phyloP scores from a whole-genome alignment of 495 filamentous ascomycete genomes.

The Stereocaulon alpinum region DNA sequence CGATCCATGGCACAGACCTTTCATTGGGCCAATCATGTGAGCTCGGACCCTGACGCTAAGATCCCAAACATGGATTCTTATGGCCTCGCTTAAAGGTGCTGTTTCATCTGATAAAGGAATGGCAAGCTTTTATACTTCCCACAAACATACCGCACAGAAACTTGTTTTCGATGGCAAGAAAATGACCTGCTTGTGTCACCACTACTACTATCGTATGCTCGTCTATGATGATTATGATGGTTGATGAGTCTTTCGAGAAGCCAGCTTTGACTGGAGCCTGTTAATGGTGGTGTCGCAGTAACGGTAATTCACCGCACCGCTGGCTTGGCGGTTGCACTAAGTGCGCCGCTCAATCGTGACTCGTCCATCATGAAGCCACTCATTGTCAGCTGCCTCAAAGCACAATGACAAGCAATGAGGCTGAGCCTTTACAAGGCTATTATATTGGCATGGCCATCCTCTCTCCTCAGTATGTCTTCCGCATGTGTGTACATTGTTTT shows the following conservation, averaged over 20 bases:
- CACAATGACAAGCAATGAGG: background rate
- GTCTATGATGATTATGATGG: too few relatives aligned
- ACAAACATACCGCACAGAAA: too few relatives aligned
- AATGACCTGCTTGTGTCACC: too few relatives aligned
- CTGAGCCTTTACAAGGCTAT: background rate
- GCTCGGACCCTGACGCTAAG: background rate
- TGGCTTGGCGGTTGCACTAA: background rate
- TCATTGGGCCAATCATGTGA: background rate
- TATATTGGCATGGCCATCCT: too few relatives aligned
- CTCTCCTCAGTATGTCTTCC: background rate
- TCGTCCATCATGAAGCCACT: background rate
- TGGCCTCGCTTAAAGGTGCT: background rate
- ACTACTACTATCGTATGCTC: too few relatives aligned
- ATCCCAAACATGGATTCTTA: background rate
- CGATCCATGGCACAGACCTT: background rate
- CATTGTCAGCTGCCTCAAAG: background rate
- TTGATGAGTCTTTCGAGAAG: too few relatives aligned
- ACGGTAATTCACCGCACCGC: too few relatives aligned
- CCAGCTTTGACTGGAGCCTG: background rate
- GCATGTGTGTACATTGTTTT: too few relatives aligned
- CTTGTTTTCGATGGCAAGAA: too few relatives aligned
- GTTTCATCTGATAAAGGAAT: too few relatives aligned
- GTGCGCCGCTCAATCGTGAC: background rate
- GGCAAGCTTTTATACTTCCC: too few relatives aligned
- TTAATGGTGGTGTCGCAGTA: background rate